phyloP scores from a whole-genome alignment of 192 early-diverging fungal genomes.

The Backusella macrospora region DNA sequence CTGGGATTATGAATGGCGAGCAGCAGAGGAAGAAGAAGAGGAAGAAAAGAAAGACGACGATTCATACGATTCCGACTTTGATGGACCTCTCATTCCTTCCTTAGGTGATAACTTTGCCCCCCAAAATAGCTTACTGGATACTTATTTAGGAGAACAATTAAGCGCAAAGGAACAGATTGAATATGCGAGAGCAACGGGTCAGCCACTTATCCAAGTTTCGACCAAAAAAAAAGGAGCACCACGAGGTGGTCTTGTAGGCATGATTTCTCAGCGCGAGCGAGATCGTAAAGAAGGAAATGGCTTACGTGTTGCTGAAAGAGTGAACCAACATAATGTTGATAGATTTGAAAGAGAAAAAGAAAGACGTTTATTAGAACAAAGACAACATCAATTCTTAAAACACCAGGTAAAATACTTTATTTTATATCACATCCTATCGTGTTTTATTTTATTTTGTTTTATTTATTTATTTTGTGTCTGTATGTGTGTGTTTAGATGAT shows the following conservation, averaged over 20 bases:
- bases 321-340: slow-evolving; percentile 26
- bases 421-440: not conserved
- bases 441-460: not conserved
- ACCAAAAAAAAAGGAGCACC: slow-evolving; percentile 35
- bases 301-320: slow-evolving; percentile 27
- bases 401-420: slow-evolving; percentile 32
- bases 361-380: slow-evolving; percentile 37
- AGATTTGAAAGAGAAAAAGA: slow-evolving; percentile 43
- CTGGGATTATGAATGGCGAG: slow-evolving; percentile 6
- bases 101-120: slow-evolving; percentile 42
- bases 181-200: slow-evolving; percentile 43
- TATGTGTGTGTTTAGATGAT: slow-evolving; percentile 23
- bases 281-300: slow-evolving; percentile 28
- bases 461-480: not conserved
- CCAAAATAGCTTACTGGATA: slow-evolving; percentile 37
- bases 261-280: slow-evolving; percentile 42
- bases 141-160: slow-evolving; percentile 33
- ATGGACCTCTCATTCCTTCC: slow-evolving; percentile 38
- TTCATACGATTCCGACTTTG: slow-evolving; percentile 24
- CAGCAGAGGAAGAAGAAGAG: slow-evolving; percentile 12
- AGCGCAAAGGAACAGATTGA: slow-evolving; percentile 44
- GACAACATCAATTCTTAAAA: slow-evolving; percentile 39
- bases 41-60: slow-evolving; percentile 33
- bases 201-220: slow-evolving; percentile 44
- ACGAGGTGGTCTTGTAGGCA: slow-evolving; percentile 38